Evolutionary conservation across 2,329 filamentous ascomycete genomes (phyloP).

Genomic region (Claviceps sorghi): DNA sequence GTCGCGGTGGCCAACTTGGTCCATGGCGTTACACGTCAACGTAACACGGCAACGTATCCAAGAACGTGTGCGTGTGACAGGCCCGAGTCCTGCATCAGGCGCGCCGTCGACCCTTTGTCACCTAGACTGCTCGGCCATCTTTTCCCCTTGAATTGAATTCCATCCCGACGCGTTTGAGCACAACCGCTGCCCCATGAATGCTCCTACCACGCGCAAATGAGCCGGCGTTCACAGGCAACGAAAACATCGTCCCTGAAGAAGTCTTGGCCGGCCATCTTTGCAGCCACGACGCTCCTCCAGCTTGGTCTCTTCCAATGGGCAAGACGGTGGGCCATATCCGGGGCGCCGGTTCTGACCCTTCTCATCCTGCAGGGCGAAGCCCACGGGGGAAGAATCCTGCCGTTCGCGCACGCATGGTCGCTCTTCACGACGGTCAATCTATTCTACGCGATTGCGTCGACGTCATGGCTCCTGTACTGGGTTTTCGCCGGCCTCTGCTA

Average conservation of each 20-base stretch:
- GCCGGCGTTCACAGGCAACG: neutral
- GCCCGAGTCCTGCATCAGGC: neutral
- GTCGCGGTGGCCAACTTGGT: too few relatives aligned
- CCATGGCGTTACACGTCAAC: too few relatives aligned
- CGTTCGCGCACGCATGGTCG: slow-evolving; percentile 2
- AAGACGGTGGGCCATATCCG: slow-evolving; percentile 3
- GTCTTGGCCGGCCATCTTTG: slow-evolving; percentile 2
- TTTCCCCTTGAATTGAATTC: neutral
- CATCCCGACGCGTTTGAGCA: neutral
- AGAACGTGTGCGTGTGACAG: neutral
- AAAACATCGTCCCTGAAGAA: neutral
- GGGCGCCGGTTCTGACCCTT: neutral
- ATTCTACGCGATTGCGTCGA: slow-evolving; percentile 3
- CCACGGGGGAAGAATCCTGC: neutral
- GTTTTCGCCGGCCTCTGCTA: slow-evolving; percentile 2
- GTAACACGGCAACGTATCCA: too few relatives aligned
- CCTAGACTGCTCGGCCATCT: neutral
- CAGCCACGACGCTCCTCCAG: neutral
- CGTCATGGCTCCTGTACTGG: slow-evolving; percentile 5
- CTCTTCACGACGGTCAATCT: slow-evolving; percentile 4
- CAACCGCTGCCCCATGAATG: neutral
- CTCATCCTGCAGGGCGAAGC: slow-evolving; percentile 4
- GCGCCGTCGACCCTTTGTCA: neutral
- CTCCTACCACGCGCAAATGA: neutral
- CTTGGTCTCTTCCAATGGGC: slow-evolving; percentile 1